Conservation (phyloP, 2,329 filamentous ascomycete species). For the Chaetothyriales sp. region DNA sequence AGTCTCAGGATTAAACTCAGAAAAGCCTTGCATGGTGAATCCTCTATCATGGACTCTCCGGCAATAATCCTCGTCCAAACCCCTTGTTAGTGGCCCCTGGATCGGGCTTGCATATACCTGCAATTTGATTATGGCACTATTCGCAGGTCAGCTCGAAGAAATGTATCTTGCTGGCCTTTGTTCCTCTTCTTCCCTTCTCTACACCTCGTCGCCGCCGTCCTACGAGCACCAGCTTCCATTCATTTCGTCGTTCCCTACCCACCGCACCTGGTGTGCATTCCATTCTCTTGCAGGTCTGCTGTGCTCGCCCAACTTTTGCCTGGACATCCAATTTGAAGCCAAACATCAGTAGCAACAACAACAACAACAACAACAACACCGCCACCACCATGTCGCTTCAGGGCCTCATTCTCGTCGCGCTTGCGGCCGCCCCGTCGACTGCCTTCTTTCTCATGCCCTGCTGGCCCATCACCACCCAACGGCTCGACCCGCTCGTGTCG, state of each 20-base stretch:
- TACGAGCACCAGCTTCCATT: neutral
- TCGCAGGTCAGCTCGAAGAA: neutral
- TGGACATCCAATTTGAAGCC: neutral
- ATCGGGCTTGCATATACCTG: neutral
- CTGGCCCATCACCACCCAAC: slow-evolving; percentile 1
- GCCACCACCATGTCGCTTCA: neutral
- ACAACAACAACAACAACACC: neutral
- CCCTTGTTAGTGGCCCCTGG: neutral
- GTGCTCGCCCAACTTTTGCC: neutral
- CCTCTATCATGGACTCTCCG: neutral
- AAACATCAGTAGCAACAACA: neutral
- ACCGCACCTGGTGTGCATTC: neutral
- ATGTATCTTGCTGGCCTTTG: neutral
- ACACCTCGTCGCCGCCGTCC: neutral
- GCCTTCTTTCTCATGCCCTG: slow-evolving; percentile 5
- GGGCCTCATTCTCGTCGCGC: slow-evolving; percentile 1
- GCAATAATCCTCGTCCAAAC: neutral
- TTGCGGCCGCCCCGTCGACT: slow-evolving; percentile 2
- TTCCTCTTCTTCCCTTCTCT: neutral
- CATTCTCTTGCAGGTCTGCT: neutral
- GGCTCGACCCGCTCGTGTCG: slow-evolving; percentile 55
- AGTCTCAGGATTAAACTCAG: neutral
- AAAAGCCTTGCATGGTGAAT: neutral
- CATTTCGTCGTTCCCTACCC: neutral
- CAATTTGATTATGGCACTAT: neutral